Evolutionary conservation across 2,329 filamentous ascomycete species (phyloP).

Genomic region (Aspergillus sp.): DNA sequence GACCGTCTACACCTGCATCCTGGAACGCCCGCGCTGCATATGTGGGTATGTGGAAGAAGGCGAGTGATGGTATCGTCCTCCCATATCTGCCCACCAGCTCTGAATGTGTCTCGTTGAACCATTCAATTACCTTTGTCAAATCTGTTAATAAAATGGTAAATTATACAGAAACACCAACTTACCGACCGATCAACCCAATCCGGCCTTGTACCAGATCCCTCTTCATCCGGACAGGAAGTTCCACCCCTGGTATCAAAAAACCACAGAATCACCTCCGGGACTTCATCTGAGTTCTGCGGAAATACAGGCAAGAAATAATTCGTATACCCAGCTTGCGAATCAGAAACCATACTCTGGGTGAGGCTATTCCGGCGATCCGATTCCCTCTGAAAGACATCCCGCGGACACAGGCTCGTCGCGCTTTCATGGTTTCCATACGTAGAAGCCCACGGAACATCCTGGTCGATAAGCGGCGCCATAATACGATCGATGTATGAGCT

Average conservation of each 20-base stretch:
- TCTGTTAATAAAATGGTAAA: no score
- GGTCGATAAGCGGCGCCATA: conserved; percentile 57
- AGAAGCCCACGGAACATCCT: conserved; percentile 61
- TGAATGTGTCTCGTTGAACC: conserved; percentile 43
- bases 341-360: conserved; percentile 46
- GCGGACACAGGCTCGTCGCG: conserved; percentile 55
- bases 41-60: conserved; percentile 57
- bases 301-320: conserved; percentile 58
- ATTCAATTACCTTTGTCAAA: conserved; percentile 36
- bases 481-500: conserved; percentile 61
- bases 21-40: conserved; percentile 46
- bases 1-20: conserved; percentile 39
- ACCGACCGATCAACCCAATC: no score
- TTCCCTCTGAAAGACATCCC: conserved; percentile 40
- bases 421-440: conserved; percentile 73
- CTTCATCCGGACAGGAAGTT: conserved; percentile 39
- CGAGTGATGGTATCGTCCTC: conserved; percentile 49
- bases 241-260: conserved; percentile 70
- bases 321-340: conserved; percentile 43
- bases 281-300: conserved; percentile 21
- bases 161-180: no score
- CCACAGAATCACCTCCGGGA: conserved; percentile 59
- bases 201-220: conserved; percentile 19
- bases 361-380: conserved; percentile 40
- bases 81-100: conserved; percentile 30